Conservation (phyloP, 1,139 yeast species). For the Hansenula lynferdii region DNA sequence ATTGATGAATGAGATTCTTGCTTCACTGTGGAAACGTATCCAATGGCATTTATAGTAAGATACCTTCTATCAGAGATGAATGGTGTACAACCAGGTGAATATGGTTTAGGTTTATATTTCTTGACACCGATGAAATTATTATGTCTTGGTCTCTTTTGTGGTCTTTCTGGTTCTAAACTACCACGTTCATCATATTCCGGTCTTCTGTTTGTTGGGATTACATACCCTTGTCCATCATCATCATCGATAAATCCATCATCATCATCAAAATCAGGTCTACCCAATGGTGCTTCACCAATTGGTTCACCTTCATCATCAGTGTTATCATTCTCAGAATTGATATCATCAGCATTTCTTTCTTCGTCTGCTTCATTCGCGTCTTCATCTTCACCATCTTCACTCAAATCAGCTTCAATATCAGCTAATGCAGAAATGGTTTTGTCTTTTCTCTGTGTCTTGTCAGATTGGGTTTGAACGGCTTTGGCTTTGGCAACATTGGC, state of each 20-base stretch:
- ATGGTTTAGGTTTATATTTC: conserved; percentile 29
- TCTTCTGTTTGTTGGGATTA: conserved; percentile 23
- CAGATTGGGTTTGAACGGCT: not conserved
- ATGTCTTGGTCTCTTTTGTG: not conserved
- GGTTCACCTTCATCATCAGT: conserved; percentile 20
- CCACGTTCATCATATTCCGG: conserved; percentile 9
- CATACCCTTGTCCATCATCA: conserved; percentile 51
- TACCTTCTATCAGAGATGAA: conserved; percentile 71
- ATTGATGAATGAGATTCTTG: conserved; percentile 59
- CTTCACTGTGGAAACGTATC: conserved; percentile 78
- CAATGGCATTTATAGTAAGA: conserved; percentile 73
- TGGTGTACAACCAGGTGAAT: conserved; percentile 80
- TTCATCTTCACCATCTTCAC: conserved; percentile 25
- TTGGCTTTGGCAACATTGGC: conserved; percentile 28
- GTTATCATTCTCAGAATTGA: conserved; percentile 24
- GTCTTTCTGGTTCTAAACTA: conserved; percentile 3
- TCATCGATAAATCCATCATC: conserved; percentile 46
- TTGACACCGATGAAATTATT: conserved; percentile 1
- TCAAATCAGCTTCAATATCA: conserved; percentile 20
- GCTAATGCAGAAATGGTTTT: conserved; percentile 5
- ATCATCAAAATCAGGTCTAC: conserved; percentile 14
- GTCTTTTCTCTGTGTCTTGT: not conserved
- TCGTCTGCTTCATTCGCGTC: conserved; percentile 22
- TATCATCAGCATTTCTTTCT: conserved; percentile 26
- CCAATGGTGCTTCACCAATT: conserved; percentile 12